phyloP scores from a whole-genome alignment of 2,329 filamentous ascomycete genomes.

The Sclerotinia sclerotiorum region DNA sequence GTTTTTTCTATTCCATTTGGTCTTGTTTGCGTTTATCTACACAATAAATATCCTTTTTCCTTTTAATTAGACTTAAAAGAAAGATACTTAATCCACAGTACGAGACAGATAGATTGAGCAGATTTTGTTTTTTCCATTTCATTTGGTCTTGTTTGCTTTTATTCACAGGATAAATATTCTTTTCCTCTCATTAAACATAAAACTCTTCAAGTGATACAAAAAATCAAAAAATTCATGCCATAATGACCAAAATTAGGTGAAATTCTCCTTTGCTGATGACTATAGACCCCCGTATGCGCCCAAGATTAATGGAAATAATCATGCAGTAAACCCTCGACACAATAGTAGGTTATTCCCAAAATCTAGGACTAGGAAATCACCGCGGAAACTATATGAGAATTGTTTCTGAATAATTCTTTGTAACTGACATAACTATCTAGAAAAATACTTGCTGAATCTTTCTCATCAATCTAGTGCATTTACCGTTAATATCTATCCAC shows the following conservation, averaged over 20 bases:
- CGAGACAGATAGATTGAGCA: not conserved
- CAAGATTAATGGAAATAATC: no score
- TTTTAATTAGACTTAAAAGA: no score
- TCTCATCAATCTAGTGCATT: not conserved
- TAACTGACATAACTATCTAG: not conserved
- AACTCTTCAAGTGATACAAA: no score
- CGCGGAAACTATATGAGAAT: not conserved
- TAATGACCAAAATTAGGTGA: not conserved
- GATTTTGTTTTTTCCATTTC: not conserved
- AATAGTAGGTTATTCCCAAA: not conserved
- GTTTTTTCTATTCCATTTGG: not conserved
- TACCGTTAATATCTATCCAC: not conserved
- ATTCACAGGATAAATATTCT: no score
- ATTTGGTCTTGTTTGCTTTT: no score
- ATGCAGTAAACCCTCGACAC: not conserved
- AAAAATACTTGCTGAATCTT: not conserved
- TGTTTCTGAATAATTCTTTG: not conserved
- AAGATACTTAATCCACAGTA: not conserved
- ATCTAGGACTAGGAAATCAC: not conserved
- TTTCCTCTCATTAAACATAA: no score
- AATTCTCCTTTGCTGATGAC: not conserved
- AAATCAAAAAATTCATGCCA: not conserved
- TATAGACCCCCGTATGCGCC: not conserved
- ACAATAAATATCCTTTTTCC: no score
- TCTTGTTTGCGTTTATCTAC: no score